A percentile compares a stretch with the other conserved stretches of the same genome.
Conservation (phyloP, 2,329 filamentous ascomycete species). For the Pyricularia pennisetigena region DNA sequence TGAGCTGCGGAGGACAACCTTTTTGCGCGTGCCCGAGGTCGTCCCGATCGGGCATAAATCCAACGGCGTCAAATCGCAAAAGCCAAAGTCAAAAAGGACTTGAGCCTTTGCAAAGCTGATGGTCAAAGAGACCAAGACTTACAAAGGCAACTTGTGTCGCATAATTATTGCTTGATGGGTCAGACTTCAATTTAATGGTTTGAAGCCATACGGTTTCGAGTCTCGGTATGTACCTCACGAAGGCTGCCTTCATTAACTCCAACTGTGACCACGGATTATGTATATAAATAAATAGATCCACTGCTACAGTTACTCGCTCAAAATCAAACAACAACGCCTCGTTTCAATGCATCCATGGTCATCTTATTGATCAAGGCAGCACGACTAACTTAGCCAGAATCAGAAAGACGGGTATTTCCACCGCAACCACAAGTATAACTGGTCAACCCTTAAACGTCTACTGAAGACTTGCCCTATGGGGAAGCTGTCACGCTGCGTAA, state of each 20-base stretch:
- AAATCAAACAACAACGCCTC: neutral
- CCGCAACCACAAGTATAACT: neutral
- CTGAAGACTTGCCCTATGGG: neutral
- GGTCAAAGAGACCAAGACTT: neutral
- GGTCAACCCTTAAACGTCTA: neutral
- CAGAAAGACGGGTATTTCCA: neutral
- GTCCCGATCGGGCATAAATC: slow-evolving; percentile 14
- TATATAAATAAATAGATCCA: neutral
- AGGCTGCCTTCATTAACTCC: neutral
- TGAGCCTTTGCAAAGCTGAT: neutral
- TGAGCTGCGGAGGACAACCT: slow-evolving; percentile 56
- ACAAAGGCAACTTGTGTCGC: too few relatives aligned
- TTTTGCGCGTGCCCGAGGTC: slow-evolving; percentile 32
- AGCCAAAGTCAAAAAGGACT: neutral
- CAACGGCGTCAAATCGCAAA: neutral
- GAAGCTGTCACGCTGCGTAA: neutral
- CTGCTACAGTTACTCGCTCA: neutral
- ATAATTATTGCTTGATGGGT: too few relatives aligned
- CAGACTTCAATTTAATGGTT: neutral
- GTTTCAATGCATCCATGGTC: too few relatives aligned
- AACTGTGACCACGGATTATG: too few relatives aligned
- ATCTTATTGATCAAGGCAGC: neutral
- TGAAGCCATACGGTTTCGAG: neutral
- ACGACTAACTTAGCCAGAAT: neutral
- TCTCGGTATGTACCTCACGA: neutral